Percentiles rank a stretch among this genome's conserved stretches.
Evolutionary conservation across 2,329 filamentous ascomycete genomes (phyloP).

Genomic region (Ascochyta rabiei): DNA sequence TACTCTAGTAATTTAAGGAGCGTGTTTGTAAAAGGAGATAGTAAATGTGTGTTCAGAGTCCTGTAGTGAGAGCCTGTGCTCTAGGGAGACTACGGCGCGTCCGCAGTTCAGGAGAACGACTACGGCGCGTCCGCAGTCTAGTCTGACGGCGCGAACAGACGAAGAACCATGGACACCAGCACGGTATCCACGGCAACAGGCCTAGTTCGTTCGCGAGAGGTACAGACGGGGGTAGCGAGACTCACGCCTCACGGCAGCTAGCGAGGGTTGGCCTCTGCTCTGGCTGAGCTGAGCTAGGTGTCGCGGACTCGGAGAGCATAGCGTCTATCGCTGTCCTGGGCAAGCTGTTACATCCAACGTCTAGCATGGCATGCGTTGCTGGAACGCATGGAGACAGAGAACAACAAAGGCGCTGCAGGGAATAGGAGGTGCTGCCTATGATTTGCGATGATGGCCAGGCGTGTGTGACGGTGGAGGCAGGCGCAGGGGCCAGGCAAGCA

Average conservation of each 20-base stretch:
- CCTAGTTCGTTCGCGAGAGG: conserved; percentile 1
- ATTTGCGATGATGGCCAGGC: conserved; percentile 23
- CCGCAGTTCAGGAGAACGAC: conserved; percentile 1
- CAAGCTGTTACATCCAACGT: neutral
- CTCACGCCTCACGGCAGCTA: conserved; percentile 12
- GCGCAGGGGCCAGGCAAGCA: conserved; percentile 15
- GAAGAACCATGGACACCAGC: conserved; percentile 3
- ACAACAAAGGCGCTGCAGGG: conserved; percentile 9
- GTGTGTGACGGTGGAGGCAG: conserved; percentile 18
- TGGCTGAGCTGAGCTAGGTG: conserved; percentile 26
- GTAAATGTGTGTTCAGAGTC: too few species aligned
- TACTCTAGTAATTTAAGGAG: too few species aligned
- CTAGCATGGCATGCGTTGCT: neutral
- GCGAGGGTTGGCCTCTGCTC: conserved; percentile 13
- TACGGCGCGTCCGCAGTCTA: too few species aligned
- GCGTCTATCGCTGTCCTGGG: neutral
- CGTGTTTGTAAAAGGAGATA: too few species aligned
- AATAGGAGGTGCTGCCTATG: conserved; percentile 14
- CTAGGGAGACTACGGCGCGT: too few species aligned
- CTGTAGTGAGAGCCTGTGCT: too few species aligned
- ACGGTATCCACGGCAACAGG: conserved; percentile 13
- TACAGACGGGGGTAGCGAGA: conserved; percentile 12
- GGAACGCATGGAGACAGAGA: conserved; percentile 9
- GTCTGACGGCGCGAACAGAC: conserved; percentile 10
- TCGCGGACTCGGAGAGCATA: conserved; percentile 18